Evolutionary conservation across 2,329 filamentous ascomycete species (phyloP).

Genomic region (Talaromyces sp.): DNA sequence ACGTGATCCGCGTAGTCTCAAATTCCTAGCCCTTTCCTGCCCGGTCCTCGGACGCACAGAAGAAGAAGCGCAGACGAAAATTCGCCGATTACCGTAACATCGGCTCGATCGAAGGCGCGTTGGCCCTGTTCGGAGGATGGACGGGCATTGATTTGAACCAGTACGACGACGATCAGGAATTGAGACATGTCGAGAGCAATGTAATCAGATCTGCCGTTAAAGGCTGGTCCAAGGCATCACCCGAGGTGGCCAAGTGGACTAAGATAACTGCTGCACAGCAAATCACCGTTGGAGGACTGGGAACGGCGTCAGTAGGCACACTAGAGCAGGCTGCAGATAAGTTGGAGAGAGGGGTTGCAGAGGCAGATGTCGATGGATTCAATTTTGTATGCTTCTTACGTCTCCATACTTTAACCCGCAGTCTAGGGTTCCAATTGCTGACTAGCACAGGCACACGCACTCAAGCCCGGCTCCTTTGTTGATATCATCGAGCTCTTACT

Average conservation of each 20-base stretch:
- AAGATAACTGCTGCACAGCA: constrained; percentile 68
- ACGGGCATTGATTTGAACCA: constrained; percentile 64
- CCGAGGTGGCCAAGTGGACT: constrained; percentile 67
- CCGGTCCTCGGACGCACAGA: constrained; percentile 65
- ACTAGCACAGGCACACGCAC: constrained; percentile 55
- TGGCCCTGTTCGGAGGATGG: constrained; percentile 73
- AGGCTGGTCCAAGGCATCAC: constrained; percentile 55
- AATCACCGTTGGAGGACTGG: constrained; percentile 66
- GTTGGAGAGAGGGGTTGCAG: constrained; percentile 65
- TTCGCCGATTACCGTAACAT: constrained; percentile 61
- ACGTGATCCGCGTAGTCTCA: constrained; percentile 61
- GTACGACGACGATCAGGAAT: constrained; percentile 63
- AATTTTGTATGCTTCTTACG: constrained; percentile 58
- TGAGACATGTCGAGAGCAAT: constrained; percentile 61
- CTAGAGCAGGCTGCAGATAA: constrained; percentile 64
- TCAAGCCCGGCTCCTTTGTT: constrained; percentile 67
- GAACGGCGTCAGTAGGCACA: constrained; percentile 64
- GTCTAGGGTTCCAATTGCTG: constrained; percentile 7
- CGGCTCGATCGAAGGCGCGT: constrained; percentile 63
- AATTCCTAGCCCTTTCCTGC: constrained; percentile 66
- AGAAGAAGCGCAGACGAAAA: constrained; percentile 66
- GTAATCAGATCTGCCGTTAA: constrained; percentile 57
- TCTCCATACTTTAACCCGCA: not conserved
- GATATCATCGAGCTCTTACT: constrained; percentile 66
- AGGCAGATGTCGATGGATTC: constrained; percentile 72